Percentiles rank a stretch among this genome's conserved stretches.
Evolutionary conservation across 805 yeast genomes (phyloP).

Genomic region (Tetrapisispora namnaoensis): DNA sequence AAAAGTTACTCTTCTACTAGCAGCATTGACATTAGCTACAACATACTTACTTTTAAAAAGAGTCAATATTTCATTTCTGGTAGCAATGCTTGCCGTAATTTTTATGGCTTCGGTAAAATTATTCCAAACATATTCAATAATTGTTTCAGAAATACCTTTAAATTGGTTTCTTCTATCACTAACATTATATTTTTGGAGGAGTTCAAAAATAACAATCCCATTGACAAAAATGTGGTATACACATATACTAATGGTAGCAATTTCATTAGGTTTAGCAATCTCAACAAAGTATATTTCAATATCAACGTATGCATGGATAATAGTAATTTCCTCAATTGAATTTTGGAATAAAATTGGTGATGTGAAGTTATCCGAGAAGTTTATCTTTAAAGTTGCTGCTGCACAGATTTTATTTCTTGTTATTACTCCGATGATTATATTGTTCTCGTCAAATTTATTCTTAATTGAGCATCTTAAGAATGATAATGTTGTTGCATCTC

Average conservation of each 20-base stretch:
- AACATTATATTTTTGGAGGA: slow-evolving; percentile 42
- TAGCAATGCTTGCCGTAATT: slow-evolving; percentile 30
- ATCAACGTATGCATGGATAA: slow-evolving; percentile 58
- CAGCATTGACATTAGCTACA: slow-evolving; percentile 4
- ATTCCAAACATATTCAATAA: slow-evolving; percentile 10
- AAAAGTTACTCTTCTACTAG: slow-evolving; percentile 6
- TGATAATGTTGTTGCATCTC: slow-evolving; percentile 12
- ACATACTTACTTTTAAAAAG: slow-evolving; percentile 17
- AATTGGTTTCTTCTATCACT: slow-evolving; percentile 39
- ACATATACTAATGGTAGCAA: slow-evolving; percentile 40
- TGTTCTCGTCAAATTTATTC: slow-evolving; percentile 44
- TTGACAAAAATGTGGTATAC: slow-evolving; percentile 45
- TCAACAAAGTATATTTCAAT: slow-evolving; percentile 67
- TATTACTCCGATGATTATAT: slow-evolving; percentile 47
- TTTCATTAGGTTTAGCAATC: slow-evolving; percentile 43
- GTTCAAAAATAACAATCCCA: slow-evolving; percentile 36
- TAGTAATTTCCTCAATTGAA: slow-evolving; percentile 34
- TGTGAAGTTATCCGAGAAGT: slow-evolving; percentile 34
- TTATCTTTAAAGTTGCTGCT: slow-evolving; percentile 34
- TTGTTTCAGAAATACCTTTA: slow-evolving; percentile 31
- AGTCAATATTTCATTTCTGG: slow-evolving; percentile 32
- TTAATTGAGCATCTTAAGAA: slow-evolving; percentile 30
- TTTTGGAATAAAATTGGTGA: slow-evolving; percentile 71
- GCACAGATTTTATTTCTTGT: slow-evolving; percentile 36
- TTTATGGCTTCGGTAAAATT: slow-evolving; percentile 14